Evolutionary conservation across 371 early-diverging fungal genomes (phyloP), one percentile per base, ranked within the genome.

Genomic region (Scutellospora calospora): DNA sequence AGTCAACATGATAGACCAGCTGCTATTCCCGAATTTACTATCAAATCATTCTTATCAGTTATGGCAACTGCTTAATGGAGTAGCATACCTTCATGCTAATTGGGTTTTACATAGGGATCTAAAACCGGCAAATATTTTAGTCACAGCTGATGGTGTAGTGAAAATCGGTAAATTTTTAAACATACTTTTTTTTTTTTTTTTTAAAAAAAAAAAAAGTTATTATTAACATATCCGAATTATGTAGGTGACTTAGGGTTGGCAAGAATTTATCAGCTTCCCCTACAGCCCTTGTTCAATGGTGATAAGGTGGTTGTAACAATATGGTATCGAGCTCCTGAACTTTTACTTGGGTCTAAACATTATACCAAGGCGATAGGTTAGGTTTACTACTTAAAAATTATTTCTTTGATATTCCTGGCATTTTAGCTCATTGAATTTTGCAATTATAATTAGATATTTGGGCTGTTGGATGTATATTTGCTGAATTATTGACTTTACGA

Each of bases 311-410:
- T 99, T 0, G 96, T 98, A 5, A 98, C 99, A 5, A 85, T 97
- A 79, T 97, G 96, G 97, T 96, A 97, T 83, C 87, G 99, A 85
- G 94, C 99, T 0, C 99, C 99, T 3, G 99, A 99, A 83, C 86
- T 99, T 5, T 84, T 99, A n/a, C 85, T 98, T 12, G 99, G 99
- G 16, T 90, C 89, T 4, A 95, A 93, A 76, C 90, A 94, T 78
- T 99, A 99, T 86, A 91, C 96, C 1, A 95, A 95, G 0, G 95
- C 97, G 0, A 90, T 99, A 29, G 76, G 76, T 76, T 22, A n/a
- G n/a, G n/a, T n/a, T 41, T 45, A 14, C 27, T 38, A 66, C 20
- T 29, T 62, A 16, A 16, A 62, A 29, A 29, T 29, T 11, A 62
- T 68, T 68, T 41, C 12, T 0, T 68, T 41, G 1, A n/a, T 25